phyloP scores from a whole-genome alignment of 1,284 basidiomycete genomes.

The Malassezia arunalokei region DNA sequence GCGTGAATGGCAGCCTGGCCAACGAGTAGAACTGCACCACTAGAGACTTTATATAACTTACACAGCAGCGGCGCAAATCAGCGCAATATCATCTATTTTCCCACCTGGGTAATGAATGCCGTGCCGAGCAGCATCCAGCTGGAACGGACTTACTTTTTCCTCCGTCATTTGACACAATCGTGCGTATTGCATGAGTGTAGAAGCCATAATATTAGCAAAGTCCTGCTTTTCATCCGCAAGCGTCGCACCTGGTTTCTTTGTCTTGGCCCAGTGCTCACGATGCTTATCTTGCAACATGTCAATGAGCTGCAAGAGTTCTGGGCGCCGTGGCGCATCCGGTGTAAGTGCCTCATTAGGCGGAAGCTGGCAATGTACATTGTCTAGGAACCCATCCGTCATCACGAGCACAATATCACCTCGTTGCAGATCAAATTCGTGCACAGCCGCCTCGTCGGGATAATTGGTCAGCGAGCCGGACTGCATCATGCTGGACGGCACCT shows the following conservation, averaged over 20 bases:
- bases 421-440: conserved; percentile 24
- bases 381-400: conserved; percentile 72
- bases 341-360: conserved; percentile 13
- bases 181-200: conserved; percentile 27
- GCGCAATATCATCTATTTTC: conserved; percentile 50
- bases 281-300: conserved; percentile 41
- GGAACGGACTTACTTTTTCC: conserved; percentile 55
- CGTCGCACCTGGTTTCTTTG: conserved; percentile 16
- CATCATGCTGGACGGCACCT: conserved; percentile 26
- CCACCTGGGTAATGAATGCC: conserved; percentile 48
- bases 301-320: conserved; percentile 31
- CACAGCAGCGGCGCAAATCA: conserved; percentile 41
- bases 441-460: conserved; percentile 29
- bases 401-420: conserved; percentile 41
- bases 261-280: conserved; percentile 14
- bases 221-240: conserved; percentile 25
- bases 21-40: conserved; percentile 32
- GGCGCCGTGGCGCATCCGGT: conserved; percentile 21
- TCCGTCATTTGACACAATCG: conserved; percentile 49
- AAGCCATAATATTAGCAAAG: conserved; percentile 30
- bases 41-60: conserved; percentile 9
- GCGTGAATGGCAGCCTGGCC: conserved; percentile 37
- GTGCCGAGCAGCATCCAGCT: conserved; percentile 37
- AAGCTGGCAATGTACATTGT: conserved; percentile 68
- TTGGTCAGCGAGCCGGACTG: conserved; percentile 30